Evolutionary conservation across 441 rosid genomes (phyloP).

Genomic region (Macaranga tanarius): DNA sequence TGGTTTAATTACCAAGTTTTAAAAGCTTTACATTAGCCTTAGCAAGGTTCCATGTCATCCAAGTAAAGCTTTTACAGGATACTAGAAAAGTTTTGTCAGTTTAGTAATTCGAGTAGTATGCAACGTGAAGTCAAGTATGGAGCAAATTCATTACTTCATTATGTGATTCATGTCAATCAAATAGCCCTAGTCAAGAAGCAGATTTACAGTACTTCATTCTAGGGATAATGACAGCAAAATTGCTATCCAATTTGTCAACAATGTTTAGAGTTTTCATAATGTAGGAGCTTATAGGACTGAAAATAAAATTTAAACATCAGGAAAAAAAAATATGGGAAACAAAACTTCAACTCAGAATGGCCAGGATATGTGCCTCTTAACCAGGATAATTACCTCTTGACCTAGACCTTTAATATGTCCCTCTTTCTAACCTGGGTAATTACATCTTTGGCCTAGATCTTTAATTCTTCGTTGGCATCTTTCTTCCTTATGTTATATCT

Average conservation of each 20-base stretch:
- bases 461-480: too few species aligned
- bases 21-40: too few species aligned
- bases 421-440: neutral
- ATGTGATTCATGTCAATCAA: too few species aligned
- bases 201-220: too few species aligned
- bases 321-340: neutral
- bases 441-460: neutral
- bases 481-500: neutral
- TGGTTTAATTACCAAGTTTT: too few species aligned
- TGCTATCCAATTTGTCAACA: neutral
- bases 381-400: neutral
- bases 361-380: neutral
- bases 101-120: too few species aligned
- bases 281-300: neutral
- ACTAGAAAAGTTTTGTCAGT: too few species aligned
- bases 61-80: too few species aligned
- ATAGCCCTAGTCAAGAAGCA: too few species aligned
- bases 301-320: neutral
- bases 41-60: too few species aligned
- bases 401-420: neutral
- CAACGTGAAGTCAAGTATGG: too few species aligned
- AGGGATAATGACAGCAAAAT: constrained; percentile 1
- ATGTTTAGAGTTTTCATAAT: neutral
- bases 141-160: too few species aligned
- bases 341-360: neutral